phyloP scores from a whole-genome alignment of 352 stramenopile genomes.

The Peronosclerospora sorghi region DNA sequence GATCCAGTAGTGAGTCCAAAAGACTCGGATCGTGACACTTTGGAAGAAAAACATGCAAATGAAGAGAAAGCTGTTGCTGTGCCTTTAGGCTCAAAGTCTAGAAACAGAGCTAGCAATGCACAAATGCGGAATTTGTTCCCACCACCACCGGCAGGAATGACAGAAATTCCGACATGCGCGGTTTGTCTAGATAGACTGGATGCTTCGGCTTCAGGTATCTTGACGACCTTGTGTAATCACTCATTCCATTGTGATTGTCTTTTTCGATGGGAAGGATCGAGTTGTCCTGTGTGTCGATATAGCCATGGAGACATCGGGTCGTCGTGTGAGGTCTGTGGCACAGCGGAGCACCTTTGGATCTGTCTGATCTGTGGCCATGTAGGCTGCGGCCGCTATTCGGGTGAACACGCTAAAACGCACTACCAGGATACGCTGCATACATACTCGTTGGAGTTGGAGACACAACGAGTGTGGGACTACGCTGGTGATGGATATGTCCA shows the following conservation, averaged over 20 bases:
- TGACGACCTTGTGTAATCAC: slow-evolving; percentile 97
- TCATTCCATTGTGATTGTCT: slow-evolving; percentile 96
- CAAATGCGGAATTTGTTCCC: slow-evolving; percentile 41
- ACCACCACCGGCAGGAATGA: slow-evolving; percentile 60
- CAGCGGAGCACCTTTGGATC: slow-evolving; percentile 92
- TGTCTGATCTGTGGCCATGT: slow-evolving; percentile 94
- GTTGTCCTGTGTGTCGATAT: slow-evolving; percentile 94
- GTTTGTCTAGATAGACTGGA: slow-evolving; percentile 88
- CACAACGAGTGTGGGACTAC: slow-evolving; percentile 94
- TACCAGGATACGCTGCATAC: slow-evolving; percentile 90
- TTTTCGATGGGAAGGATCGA: slow-evolving; percentile 89
- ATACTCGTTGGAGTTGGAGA: slow-evolving; percentile 93
- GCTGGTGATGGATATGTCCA: slow-evolving; percentile 83
- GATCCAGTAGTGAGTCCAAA: slow-evolving; percentile 29
- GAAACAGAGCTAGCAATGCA: slow-evolving; percentile 16
- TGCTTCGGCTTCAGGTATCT: slow-evolving; percentile 77
- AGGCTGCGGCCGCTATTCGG: slow-evolving; percentile 93
- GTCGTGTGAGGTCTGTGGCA: slow-evolving; percentile 87
- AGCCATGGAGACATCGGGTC: slow-evolving; percentile 91
- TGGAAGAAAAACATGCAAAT: slow-evolving; percentile 17
- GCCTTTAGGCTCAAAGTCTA: slow-evolving; percentile 8
- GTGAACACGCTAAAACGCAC: slow-evolving; percentile 90
- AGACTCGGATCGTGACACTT: slow-evolving; percentile 7
- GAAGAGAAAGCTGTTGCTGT: slow-evolving; percentile 1
- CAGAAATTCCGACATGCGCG: slow-evolving; percentile 83